Percentiles rank a stretch among this genome's conserved stretches.
These are phyloP conservation scores for Panellus pusillus DNA, from an alignment of 768 basidiomycete species.

Conservation along the genomic window DNA sequence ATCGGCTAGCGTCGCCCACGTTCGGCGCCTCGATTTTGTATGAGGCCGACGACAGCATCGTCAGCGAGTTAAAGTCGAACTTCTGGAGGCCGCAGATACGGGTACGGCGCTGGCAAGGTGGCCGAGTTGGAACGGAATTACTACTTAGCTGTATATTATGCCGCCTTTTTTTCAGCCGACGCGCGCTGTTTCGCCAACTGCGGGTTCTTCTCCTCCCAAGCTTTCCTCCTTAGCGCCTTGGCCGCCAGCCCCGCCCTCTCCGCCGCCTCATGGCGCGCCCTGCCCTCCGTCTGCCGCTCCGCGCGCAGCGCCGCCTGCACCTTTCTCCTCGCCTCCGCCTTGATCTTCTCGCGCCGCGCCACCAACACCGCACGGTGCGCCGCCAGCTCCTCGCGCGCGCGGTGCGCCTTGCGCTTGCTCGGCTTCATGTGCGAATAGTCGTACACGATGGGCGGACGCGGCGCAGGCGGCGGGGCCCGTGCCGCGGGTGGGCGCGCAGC, in stretches of 20 bases:
- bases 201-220: constrained; percentile 9
- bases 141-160: too few relatives aligned
- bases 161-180: constrained; percentile 37
- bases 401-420: constrained; percentile 16
- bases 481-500: not conserved
- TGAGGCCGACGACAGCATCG: too few relatives aligned
- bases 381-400: constrained; percentile 7
- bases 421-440: constrained; percentile 24
- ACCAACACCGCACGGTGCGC: constrained; percentile 4
- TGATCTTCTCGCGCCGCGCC: not conserved
- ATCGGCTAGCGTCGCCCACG: too few relatives aligned
- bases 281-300: not conserved
- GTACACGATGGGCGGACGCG: constrained; percentile 4
- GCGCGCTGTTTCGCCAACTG: constrained; percentile 8
- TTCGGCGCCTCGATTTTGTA: too few relatives aligned
- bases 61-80: too few relatives aligned
- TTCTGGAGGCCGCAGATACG: too few relatives aligned
- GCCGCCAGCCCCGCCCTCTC: not conserved
- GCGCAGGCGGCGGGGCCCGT: not conserved
- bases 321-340: not conserved
- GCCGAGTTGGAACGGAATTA: too few relatives aligned
- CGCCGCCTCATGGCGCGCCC: constrained; percentile 6
- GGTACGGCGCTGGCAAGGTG: too few relatives aligned
- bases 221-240: constrained; percentile 5
- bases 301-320: not conserved